Conservation (phyloP, 306 rosid species). For the Pyrus pyrifolia region DNA sequence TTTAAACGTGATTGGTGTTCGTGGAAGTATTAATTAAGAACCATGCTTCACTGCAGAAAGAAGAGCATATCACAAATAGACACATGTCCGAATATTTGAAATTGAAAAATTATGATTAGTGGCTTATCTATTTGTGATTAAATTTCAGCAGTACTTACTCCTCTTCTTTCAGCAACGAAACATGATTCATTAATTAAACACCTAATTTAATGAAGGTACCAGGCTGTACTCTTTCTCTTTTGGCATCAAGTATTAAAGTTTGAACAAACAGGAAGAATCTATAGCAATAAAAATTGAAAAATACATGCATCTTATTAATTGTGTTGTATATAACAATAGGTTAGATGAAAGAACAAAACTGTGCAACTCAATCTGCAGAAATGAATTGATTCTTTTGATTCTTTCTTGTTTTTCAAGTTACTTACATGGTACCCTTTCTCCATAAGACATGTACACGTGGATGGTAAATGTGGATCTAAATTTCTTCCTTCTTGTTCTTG, state of each 20-base stretch:
- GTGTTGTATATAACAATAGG: background rate
- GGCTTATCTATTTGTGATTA: too few species aligned
- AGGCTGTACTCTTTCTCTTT: background rate
- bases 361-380: too few species aligned
- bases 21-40: background rate
- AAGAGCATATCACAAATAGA: too few species aligned
- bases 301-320: background rate
- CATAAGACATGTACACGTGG: background rate
- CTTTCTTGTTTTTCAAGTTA: background rate
- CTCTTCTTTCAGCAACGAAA: too few species aligned
- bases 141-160: too few species aligned
- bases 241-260: background rate
- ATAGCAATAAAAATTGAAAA: background rate
- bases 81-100: too few species aligned
- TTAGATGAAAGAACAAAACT: too few species aligned
- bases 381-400: background rate
- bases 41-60: too few species aligned
- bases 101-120: too few species aligned
- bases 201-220: background rate
- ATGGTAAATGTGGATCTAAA: too few species aligned
- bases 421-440: background rate
- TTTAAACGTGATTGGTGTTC: background rate
- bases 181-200: background rate
- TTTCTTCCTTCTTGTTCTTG: too few species aligned
- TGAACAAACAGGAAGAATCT: background rate